Base-by-base conservation (phyloP, 169 alveolate species). In the Babesia gibsoni region DNA sequence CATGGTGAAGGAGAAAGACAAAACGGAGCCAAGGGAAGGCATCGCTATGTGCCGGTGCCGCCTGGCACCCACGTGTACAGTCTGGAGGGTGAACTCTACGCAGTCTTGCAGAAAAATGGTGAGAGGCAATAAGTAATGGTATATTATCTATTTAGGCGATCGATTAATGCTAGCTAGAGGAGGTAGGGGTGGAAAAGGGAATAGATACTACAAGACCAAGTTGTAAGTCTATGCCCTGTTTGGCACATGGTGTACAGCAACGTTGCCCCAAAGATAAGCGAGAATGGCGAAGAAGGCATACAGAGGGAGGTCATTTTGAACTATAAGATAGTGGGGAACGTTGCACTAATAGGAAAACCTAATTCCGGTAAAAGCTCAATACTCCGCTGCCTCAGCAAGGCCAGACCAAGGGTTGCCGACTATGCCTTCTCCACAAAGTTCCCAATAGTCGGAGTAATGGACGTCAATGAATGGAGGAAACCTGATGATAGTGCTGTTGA, bases 171-270 rank as follows among this genome's bases (percentile, higher is more conserved):
- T 92, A 5, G 96, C 95, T 4, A 59, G 91, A 54, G 98, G 98
- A 4, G 97, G 97, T 14, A 50, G 78, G 70, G 97, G 98, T 9
- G 97, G 97, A 25, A 82, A 69, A 48, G 98, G 98, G 18, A 95
- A 95, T 75, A 70, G 74, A 45, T 88, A 90, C 41, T 82, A 82
- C 67, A 81, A 85, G 39, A 67, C 92, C 3, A 67, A 89, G 41
- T 73, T 70, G 67, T 81, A 85, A 61, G 79, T 65, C n/a, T 50
- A 45, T 30, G 45, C 8, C 1, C 2, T 18, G 63, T 32, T 0
- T 30, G 10, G 18, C 1, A 29, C 20, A 18, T 0, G 5, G 1
- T 12, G 14, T 1, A 16, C 6, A 77, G 86, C 27, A 81, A 81
- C 57, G 22, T 30, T 4, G 82, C 74, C 18, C 89, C 89, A 14